Conservation (phyloP, 1,139 yeast genomes). For the Kluyveromyces marxianus region DNA sequence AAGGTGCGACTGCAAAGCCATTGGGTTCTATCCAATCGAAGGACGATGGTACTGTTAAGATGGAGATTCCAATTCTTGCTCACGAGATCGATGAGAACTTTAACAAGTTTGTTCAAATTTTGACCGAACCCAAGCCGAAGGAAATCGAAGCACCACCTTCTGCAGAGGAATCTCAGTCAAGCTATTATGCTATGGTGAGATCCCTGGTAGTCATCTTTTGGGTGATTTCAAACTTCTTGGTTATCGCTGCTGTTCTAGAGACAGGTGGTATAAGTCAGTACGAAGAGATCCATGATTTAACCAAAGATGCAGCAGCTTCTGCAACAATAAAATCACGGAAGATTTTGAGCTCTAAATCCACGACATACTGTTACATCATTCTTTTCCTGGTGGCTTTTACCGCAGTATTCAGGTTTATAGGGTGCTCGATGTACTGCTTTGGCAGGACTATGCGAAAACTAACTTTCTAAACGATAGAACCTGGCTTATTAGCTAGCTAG, state of each 20-base stretch:
- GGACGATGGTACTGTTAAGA: conserved; percentile 67
- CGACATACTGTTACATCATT: conserved; percentile 60
- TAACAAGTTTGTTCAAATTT: conserved; percentile 55
- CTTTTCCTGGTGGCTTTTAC: conserved; percentile 77
- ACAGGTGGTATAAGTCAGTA: conserved; percentile 47
- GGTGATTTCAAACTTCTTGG: conserved; percentile 67
- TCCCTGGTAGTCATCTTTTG: conserved; percentile 74
- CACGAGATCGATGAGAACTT: conserved; percentile 57
- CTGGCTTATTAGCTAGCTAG: no score
- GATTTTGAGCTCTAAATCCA: conserved; percentile 34
- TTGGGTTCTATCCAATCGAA: conserved; percentile 60
- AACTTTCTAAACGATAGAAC: conserved; percentile 2
- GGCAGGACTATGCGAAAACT: conserved; percentile 31
- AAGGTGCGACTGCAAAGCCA: conserved; percentile 68
- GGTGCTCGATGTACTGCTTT: conserved; percentile 54
- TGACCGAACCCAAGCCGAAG: conserved; percentile 39
- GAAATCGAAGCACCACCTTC: conserved; percentile 37
- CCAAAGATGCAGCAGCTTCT: conserved; percentile 23
- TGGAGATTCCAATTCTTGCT: conserved; percentile 59
- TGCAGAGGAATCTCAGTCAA: conserved; percentile 54
- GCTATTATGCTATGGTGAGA: conserved; percentile 66
- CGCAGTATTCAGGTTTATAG: conserved; percentile 67
- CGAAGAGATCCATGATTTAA: conserved; percentile 22
- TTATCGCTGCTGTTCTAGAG: conserved; percentile 62
- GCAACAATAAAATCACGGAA: conserved; percentile 23